Conservation (phyloP, 2,329 filamentous ascomycete species). For the Fusarium pilosicola region DNA sequence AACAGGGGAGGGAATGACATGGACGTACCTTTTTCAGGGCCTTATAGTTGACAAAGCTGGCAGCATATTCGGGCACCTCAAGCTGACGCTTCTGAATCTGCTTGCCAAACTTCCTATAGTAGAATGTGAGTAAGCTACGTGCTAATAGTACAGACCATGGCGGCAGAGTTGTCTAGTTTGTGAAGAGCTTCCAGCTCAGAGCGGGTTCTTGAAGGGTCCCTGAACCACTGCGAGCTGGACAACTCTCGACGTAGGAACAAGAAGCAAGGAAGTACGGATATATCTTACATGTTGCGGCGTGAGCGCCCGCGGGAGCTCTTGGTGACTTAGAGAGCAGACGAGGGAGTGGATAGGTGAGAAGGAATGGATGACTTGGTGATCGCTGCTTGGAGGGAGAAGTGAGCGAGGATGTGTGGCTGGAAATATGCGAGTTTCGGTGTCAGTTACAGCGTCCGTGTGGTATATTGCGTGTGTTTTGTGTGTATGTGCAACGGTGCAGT, state of each 20-base stretch:
- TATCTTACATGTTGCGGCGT: constrained; percentile 51
- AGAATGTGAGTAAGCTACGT: constrained; percentile 21
- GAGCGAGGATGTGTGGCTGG: constrained; percentile 34
- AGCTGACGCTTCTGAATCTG: constrained; percentile 99
- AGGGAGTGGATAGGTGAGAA: constrained; percentile 16
- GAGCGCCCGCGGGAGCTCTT: constrained; percentile 40
- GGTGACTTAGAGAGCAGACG: constrained; percentile 29
- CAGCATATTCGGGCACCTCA: constrained; percentile 98
- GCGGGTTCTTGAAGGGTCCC: constrained; percentile 6
- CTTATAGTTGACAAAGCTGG: constrained; percentile 99
- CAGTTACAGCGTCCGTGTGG: constrained; percentile 33
- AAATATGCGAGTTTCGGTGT: constrained; percentile 38
- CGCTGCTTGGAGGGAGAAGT: constrained; percentile 11
- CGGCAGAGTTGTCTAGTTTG: neutral
- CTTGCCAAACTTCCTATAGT: constrained; percentile 96
- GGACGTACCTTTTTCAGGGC: constrained; percentile 89
- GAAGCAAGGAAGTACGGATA: constrained; percentile 8
- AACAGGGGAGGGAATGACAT: constrained; percentile 29
- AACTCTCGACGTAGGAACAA: constrained; percentile 6
- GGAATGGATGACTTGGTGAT: constrained; percentile 10
- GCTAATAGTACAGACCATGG: neutral
- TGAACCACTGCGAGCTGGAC: constrained; percentile 1
- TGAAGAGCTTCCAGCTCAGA: neutral
- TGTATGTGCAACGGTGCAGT: constrained; percentile 24
- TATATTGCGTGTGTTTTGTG: constrained; percentile 32